phyloP scores from a whole-genome alignment of 768 basidiomycete genomes.

The Tricholomella constricta region DNA sequence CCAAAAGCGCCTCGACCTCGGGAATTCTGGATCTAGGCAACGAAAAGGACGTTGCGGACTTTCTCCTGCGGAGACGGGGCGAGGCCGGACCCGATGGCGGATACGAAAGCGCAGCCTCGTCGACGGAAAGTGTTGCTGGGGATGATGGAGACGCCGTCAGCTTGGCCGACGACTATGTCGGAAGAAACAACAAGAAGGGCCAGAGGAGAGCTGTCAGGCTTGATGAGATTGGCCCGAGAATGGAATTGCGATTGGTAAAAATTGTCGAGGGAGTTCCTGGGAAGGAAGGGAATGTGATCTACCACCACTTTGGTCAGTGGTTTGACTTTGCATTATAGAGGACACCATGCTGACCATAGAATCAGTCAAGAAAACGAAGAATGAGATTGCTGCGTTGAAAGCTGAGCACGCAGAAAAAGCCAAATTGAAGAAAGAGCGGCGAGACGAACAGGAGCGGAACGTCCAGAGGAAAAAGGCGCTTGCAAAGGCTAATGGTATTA shows the following conservation, averaged over 20 bases:
- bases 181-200: constrained; percentile 90
- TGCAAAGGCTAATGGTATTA: constrained; percentile 12
- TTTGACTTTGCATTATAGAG: constrained; percentile 4
- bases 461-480: constrained; percentile 77
- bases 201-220: constrained; percentile 88
- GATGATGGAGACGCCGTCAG: constrained; percentile 84
- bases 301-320: constrained; percentile 87
- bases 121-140: constrained; percentile 79
- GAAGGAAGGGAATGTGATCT: constrained; percentile 90
- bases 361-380: constrained; percentile 90
- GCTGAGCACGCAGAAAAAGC: constrained; percentile 78
- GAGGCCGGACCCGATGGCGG: constrained; percentile 65
- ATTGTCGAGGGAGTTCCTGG: constrained; percentile 94
- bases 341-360: constrained; percentile 1
- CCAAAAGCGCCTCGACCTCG: constrained; percentile 34
- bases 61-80: constrained; percentile 74
- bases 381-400: constrained; percentile 66
- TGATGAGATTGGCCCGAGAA: constrained; percentile 92
- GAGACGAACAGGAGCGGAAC: constrained; percentile 91
- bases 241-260: constrained; percentile 93
- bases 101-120: constrained; percentile 81
- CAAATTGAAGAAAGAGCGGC: constrained; percentile 71
- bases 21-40: constrained; percentile 78
- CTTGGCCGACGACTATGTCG: constrained; percentile 92
- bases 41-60: constrained; percentile 95